Percentiles rank a stretch among this genome's conserved stretches.
Conservation (phyloP, 345 rosid genomes). For the Lenwebbia sp. region DNA sequence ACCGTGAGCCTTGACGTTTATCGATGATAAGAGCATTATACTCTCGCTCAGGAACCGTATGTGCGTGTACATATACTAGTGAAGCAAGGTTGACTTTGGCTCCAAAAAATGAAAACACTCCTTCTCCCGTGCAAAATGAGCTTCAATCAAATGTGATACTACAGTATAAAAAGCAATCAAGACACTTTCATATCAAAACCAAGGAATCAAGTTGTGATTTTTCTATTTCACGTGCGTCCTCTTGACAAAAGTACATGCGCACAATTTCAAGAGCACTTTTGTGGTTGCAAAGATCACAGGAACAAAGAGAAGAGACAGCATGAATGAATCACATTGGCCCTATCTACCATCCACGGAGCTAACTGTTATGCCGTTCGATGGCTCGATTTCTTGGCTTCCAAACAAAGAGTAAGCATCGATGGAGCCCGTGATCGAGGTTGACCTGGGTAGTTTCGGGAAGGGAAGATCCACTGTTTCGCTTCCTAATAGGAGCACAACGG, state of each 20-base stretch:
- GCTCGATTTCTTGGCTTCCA: not conserved
- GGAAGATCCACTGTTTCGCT: conserved; percentile 45
- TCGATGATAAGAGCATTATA: not conserved
- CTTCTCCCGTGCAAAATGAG: not conserved
- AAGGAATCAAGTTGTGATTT: not conserved
- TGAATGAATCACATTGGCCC: not conserved
- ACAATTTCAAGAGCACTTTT: not conserved
- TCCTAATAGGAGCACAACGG: conserved; percentile 52
- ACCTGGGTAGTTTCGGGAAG: conserved; percentile 46
- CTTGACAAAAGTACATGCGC: not conserved
- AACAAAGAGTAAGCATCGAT: conserved; percentile 14
- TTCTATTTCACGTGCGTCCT: not conserved
- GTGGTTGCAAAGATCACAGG: not conserved
- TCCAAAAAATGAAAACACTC: not conserved
- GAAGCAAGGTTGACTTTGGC: not conserved
- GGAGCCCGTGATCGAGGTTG: conserved; percentile 37
- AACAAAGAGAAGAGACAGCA: not conserved
- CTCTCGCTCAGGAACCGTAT: not conserved
- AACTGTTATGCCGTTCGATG: not conserved
- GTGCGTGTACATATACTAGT: not conserved
- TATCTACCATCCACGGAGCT: not conserved
- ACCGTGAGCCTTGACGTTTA: not conserved
- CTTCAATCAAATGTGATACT: not conserved
- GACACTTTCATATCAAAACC: not conserved
- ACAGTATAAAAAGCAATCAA: not conserved